Percentiles rank a stretch among this genome's conserved stretches.
These are phyloP conservation scores for Laetiporus sulphureus DNA, from an alignment of 1,284 basidiomycete genomes.

Conservation along the genomic window DNA sequence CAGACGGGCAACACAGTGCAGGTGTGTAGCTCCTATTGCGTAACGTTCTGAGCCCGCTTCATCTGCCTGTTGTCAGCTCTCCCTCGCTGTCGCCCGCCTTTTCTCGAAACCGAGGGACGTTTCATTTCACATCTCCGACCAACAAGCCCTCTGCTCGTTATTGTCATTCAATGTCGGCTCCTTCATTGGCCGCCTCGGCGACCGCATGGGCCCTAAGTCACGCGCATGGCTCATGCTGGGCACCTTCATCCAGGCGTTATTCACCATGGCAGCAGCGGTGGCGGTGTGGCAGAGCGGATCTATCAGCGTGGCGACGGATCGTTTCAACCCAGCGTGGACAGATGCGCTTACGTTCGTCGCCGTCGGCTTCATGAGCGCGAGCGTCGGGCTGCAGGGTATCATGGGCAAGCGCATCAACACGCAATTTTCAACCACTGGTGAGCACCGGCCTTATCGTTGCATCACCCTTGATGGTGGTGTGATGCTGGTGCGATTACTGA, in stretches of 20 bases:
- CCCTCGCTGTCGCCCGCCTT: conserved; percentile 54
- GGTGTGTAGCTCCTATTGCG: conserved; percentile 26
- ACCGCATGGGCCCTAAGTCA: conserved; percentile 62
- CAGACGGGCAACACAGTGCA: conserved; percentile 75
- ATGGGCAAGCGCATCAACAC: conserved; percentile 76
- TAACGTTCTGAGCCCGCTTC: background rate
- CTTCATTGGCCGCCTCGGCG: conserved; percentile 64
- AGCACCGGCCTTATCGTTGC: conserved; percentile 18
- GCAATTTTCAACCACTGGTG: conserved; percentile 74
- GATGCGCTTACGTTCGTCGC: conserved; percentile 59
- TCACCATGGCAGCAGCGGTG: conserved; percentile 69
- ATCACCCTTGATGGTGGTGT: conserved; percentile 2
- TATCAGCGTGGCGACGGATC: conserved; percentile 41
- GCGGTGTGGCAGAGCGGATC: conserved; percentile 59
- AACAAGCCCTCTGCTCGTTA: conserved; percentile 76
- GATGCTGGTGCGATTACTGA: background rate
- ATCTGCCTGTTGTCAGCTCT: conserved; percentile 34
- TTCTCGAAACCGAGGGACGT: conserved; percentile 55
- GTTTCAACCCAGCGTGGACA: conserved; percentile 65
- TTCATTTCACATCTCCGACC: conserved; percentile 70
- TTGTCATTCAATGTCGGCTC: conserved; percentile 70
- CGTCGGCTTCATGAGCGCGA: conserved; percentile 72
- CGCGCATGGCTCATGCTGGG: conserved; percentile 71
- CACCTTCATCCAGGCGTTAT: conserved; percentile 66
- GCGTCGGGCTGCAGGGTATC: conserved; percentile 78